Percentiles rank a stretch among this genome's conserved stretches.
Conservation (phyloP, 1,139 yeast species). For the Kodamaea alishanica region DNA sequence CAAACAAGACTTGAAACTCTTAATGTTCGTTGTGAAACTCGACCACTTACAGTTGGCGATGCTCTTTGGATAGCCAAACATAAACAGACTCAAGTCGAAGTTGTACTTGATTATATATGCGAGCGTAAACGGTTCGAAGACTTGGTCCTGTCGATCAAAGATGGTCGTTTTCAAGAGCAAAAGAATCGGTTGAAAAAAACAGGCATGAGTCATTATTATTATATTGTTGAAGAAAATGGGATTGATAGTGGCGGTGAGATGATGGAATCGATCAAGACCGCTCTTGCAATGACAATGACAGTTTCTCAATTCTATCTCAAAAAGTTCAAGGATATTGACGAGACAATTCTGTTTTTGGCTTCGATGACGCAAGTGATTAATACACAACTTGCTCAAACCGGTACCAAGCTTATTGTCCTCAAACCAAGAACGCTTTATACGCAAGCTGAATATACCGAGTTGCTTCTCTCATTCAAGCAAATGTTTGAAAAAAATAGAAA, state of each 20-base stretch:
- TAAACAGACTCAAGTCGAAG: conserved; percentile 53
- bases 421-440: conserved; percentile 48
- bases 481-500: conserved; percentile 32
- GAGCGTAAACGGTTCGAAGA: conserved; percentile 91
- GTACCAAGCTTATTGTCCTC: conserved; percentile 41
- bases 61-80: conserved; percentile 83
- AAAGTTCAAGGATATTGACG: conserved; percentile 69
- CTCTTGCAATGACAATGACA: conserved; percentile 69
- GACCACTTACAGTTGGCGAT: conserved; percentile 79
- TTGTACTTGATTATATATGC: conserved; percentile 71
- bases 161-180: conserved; percentile 86
- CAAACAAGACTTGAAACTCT: conserved; percentile 46
- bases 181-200: conserved; percentile 69
- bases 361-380: conserved; percentile 52
- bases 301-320: conserved; percentile 65
- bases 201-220: conserved; percentile 64
- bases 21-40: conserved; percentile 51
- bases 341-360: conserved; percentile 63
- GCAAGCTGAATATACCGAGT: conserved; percentile 49
- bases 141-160: conserved; percentile 74
- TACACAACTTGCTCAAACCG: conserved; percentile 26
- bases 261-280: conserved; percentile 69
- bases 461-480: conserved; percentile 39
- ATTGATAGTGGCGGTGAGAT: conserved; percentile 36
- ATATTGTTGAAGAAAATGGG: conserved; percentile 77